phyloP scores from a whole-genome alignment of 371 early-diverging fungal genomes.

The Rhizopus stolonifer region DNA sequence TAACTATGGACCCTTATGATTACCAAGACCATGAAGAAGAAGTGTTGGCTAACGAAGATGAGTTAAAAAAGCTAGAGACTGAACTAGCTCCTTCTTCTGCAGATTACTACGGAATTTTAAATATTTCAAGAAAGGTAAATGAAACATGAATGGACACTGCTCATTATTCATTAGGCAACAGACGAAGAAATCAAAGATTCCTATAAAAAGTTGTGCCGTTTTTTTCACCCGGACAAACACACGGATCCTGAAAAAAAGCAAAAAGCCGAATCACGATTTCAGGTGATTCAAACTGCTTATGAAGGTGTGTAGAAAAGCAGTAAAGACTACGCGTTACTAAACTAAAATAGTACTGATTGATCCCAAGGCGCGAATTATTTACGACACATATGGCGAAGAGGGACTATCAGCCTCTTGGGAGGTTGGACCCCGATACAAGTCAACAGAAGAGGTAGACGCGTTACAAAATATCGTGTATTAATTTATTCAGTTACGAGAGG shows the following conservation, averaged over 20 bases:
- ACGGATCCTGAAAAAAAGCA: conserved; percentile 42
- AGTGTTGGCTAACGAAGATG: conserved; percentile 47
- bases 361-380: conserved; percentile 77
- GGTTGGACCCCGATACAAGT: conserved; percentile 72
- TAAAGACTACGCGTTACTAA: no score
- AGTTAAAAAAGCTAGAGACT: conserved; percentile 40
- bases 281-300: conserved; percentile 82
- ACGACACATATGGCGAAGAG: conserved; percentile 91
- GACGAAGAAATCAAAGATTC: conserved; percentile 86
- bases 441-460: conserved; percentile 75
- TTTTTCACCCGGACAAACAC: conserved; percentile 91
- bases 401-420: conserved; percentile 78
- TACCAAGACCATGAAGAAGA: conserved; percentile 32
- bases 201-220: conserved; percentile 78
- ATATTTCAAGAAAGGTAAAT: conserved; percentile 70
- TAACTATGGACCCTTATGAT: conserved; percentile 57
- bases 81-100: conserved; percentile 49
- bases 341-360: conserved; percentile 73
- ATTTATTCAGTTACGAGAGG: conserved; percentile 72
- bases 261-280: conserved; percentile 77
- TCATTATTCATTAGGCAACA: conserved; percentile 56
- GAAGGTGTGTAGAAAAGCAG: conserved; percentile 63
- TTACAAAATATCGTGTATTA: no score
- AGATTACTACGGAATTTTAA: conserved; percentile 85
- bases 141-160: not conserved